phyloP scores from a whole-genome alignment of 2,329 filamentous ascomycete species.

The Cordyceps tenuipes region DNA sequence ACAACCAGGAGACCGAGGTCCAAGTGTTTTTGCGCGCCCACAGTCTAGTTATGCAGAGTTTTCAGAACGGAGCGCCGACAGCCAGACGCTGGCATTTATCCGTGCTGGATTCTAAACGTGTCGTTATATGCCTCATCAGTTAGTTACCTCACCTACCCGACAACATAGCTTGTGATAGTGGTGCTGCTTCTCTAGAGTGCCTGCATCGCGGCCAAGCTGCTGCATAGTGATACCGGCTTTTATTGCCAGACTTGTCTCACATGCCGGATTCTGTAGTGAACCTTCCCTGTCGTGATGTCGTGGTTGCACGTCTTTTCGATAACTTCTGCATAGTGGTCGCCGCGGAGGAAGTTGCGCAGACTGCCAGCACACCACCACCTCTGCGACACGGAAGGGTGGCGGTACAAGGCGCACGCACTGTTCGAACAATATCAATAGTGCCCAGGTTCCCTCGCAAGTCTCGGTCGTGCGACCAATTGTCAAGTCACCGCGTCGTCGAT shows the following conservation, averaged over 20 bases:
- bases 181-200: not conserved
- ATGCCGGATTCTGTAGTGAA: not conserved
- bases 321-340: not conserved
- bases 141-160: not conserved
- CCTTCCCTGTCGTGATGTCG: not conserved
- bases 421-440: not conserved
- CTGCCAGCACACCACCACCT: not conserved
- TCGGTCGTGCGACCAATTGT: not conserved
- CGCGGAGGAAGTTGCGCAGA: not conserved
- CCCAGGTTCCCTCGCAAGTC: not conserved
- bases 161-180: not conserved
- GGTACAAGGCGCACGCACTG: not conserved
- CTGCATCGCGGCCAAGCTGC: not conserved
- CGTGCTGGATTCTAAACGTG: not conserved
- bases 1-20: not conserved
- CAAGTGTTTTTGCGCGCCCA: not conserved
- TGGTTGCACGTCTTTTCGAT: not conserved
- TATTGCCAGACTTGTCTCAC: not conserved
- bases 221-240: not conserved
- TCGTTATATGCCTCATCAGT: not conserved
- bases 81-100: not conserved
- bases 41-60: not conserved
- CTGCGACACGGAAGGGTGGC: too few species aligned
- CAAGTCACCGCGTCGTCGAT: not conserved
- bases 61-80: constrained; percentile 1